A percentile compares a stretch with the other conserved stretches of the same genome.
Evolutionary conservation across 225 moss, liverwort and hornwort species (phyloP).

Genomic region (Physcomitrellopsis africana): DNA sequence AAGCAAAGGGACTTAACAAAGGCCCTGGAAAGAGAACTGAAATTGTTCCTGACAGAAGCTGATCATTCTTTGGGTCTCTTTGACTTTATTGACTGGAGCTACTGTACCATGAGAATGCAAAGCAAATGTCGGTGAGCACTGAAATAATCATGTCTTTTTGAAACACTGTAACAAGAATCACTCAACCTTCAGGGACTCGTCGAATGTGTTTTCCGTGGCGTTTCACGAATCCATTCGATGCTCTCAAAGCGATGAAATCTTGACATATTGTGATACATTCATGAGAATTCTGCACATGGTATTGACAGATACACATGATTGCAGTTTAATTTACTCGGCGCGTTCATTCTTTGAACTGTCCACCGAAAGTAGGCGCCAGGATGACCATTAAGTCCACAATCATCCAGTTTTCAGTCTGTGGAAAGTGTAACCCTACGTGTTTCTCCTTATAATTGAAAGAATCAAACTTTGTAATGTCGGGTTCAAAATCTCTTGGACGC

Average conservation of each 20-base stretch:
- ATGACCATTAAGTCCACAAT: not conserved
- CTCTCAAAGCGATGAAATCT: not conserved
- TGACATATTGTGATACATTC: not conserved
- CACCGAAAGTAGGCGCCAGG: not conserved
- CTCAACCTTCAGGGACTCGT: not conserved
- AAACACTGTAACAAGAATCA: not conserved
- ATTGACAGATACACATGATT: not conserved
- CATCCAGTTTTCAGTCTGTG: not conserved
- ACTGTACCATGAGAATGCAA: slow-evolving; percentile 15
- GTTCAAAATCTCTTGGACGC: not conserved
- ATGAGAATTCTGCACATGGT: not conserved
- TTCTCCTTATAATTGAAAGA: not conserved
- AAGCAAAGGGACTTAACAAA: not conserved
- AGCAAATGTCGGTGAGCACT: slow-evolving; percentile 35
- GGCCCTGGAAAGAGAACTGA: slow-evolving; percentile 3
- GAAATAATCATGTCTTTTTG: slow-evolving; percentile 8
- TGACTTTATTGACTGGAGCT: slow-evolving; percentile 24
- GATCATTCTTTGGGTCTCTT: slow-evolving; percentile 28
- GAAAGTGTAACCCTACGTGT: not conserved
- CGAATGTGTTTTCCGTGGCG: not conserved
- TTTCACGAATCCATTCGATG: not conserved
- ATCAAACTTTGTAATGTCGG: not conserved
- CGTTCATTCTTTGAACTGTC: not conserved
- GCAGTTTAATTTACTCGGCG: not conserved
- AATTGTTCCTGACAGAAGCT: slow-evolving; percentile 30